A percentile compares a stretch with the other conserved stretches of the same genome.
phyloP scores from a whole-genome alignment of 495 filamentous ascomycete species.

The Lichina pygmaea region DNA sequence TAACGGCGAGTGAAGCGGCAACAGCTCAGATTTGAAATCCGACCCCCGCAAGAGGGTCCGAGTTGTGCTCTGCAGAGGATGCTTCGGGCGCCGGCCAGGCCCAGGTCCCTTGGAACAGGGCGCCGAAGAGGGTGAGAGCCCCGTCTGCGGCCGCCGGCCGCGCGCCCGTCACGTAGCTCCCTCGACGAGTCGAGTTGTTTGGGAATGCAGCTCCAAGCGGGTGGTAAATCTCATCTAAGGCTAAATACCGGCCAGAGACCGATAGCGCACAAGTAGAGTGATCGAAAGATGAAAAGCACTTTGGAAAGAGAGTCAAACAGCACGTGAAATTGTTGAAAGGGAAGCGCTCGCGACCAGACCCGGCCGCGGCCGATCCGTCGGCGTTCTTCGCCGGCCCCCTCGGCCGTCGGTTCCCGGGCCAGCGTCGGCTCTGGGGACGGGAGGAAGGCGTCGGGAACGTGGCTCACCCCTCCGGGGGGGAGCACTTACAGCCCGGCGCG shows the following conservation, averaged over 20 bases:
- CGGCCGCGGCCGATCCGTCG: constrained; percentile 23
- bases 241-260: constrained; percentile 46
- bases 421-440: constrained; percentile 31
- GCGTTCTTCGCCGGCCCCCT: constrained; percentile 28
- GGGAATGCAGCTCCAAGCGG: constrained; percentile 45
- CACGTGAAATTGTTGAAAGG: constrained; percentile 55
- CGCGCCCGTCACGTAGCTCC: constrained; percentile 24
- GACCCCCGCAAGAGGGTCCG: constrained; percentile 18
- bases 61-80: constrained; percentile 45
- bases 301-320: constrained; percentile 50
- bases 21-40: constrained; percentile 51
- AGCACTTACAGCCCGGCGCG: constrained; percentile 32
- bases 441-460: constrained; percentile 32
- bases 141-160: constrained; percentile 23
- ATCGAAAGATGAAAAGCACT: constrained; percentile 49
- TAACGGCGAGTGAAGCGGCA: constrained; percentile 47
- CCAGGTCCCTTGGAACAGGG: constrained; percentile 34
- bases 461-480: constrained; percentile 18
- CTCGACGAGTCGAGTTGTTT: constrained; percentile 44
- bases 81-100: constrained; percentile 23
- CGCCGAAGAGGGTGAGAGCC: constrained; percentile 35
- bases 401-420: constrained; percentile 19
- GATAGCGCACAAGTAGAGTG: constrained; percentile 51
- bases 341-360: constrained; percentile 41
- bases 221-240: constrained; percentile 51